Base-by-base conservation (phyloP, 139 green algal species). In the Auxenochlorella pyrenoidosa region DNA sequence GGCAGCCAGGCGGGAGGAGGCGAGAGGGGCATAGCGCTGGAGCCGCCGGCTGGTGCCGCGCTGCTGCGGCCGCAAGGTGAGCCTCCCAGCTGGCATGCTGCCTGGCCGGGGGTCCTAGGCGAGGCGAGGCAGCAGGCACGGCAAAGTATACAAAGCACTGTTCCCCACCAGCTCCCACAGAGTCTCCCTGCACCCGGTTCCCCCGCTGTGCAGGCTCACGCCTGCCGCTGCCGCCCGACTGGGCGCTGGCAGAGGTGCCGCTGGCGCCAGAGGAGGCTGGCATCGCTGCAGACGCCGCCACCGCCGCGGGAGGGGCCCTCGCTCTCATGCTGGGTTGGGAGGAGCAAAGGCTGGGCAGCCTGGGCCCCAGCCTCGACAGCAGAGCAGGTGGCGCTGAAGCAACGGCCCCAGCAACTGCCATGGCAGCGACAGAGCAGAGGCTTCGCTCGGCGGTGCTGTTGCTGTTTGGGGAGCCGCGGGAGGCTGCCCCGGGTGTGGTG, bases 261-360 rank as follows among this genome's bases (percentile, higher is more conserved):
- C 28, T 79, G 75, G 58, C 66, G 24, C 83, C 72, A n/a, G 30
- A 59, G 0, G 73, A 66, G 36, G 41, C 73, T 2, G 40, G 47
- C 5, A 8, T 65, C 22, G 32, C n/a, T 2, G 43, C 40, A 3
- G 36, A 43, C 34, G 38, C 43, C 0, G 72, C 32, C 5, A 22
- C 28, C 4, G 85, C 90, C 0, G 86, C 89, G 36, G 86, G 65
- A 4, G 87, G 82, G 36, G 91, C 90, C 26, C 75, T 94, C 44
- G 68, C 92, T 60, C 75, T 93, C 54, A 80, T 63, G 0, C 58
- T 93, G 65, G 90, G 88, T 10, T 73, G 83, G 58, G 91, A 92
- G 83, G 30, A 40, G 78, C 34, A 70, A n/a, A 15, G 36, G 44
- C 44, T 82, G 6, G 44, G 6, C 75, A 44, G 75, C 47, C 32